A percentile compares a stretch with the other conserved stretches of the same genome.
Evolutionary conservation across 2,329 filamentous ascomycete genomes (phyloP).

Genomic region (Furcasterigmium furcatum): DNA sequence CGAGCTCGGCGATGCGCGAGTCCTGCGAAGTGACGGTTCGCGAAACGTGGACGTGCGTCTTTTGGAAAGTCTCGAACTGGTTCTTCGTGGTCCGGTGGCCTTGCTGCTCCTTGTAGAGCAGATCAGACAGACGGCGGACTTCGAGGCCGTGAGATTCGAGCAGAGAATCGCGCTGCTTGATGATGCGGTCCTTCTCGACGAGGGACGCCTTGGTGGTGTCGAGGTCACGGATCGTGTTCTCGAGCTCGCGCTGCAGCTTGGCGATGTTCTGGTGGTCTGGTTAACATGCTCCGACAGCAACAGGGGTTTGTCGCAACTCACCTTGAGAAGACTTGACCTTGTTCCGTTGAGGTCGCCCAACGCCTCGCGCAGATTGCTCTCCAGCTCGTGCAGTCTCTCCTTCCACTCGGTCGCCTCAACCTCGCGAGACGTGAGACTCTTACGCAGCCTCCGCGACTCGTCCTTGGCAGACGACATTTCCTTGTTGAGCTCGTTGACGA

Average conservation of each 20-base stretch:
- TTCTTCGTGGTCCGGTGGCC: conserved; percentile 82
- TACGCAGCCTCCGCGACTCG: conserved; percentile 76
- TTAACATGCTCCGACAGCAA: neutral
- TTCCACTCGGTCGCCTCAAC: conserved; percentile 90
- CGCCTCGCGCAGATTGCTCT: conserved; percentile 82
- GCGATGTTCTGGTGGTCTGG: conserved; percentile 66
- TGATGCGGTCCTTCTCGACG: conserved; percentile 85
- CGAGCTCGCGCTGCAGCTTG: conserved; percentile 84
- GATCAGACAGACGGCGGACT: conserved; percentile 76
- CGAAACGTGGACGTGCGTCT: conserved; percentile 82
- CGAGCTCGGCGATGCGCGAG: conserved; percentile 79
- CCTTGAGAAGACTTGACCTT: conserved; percentile 78
- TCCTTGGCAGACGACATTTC: conserved; percentile 82
- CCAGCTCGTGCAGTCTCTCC: conserved; percentile 83
- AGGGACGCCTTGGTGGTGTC: conserved; percentile 73
- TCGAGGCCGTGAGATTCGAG: conserved; percentile 89
- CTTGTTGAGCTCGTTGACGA: conserved; percentile 87
- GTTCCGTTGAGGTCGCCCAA: conserved; percentile 87
- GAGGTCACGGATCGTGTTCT: conserved; percentile 78
- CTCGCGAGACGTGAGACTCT: conserved; percentile 78
- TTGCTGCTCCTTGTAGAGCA: conserved; percentile 87
- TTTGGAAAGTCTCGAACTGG: conserved; percentile 84
- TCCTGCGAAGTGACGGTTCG: conserved; percentile 84
- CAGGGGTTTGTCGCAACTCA: conserved; percentile 31
- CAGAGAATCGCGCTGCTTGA: conserved; percentile 84